Evolutionary conservation across 2,329 filamentous ascomycete species (phyloP).

Genomic region (Ophiostoma montium): DNA sequence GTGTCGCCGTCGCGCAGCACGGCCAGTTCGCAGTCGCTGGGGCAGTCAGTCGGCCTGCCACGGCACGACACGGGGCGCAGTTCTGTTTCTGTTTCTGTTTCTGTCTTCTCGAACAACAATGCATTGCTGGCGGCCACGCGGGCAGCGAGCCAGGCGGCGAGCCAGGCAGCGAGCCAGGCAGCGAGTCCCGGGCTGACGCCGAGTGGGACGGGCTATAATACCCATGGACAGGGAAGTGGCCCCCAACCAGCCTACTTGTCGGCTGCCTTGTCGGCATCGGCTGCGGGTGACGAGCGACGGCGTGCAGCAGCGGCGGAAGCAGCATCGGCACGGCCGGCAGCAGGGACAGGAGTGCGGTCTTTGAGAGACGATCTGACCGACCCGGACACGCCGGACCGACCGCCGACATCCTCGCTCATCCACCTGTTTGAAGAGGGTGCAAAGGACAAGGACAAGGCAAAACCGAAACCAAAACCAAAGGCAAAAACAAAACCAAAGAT

Average conservation of each 20-base stretch:
- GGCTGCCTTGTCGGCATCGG: conserved; percentile 6
- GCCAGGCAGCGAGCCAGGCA: conserved; percentile 29
- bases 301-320: background rate
- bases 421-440: conserved; percentile 53
- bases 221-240: background rate
- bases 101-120: too few species aligned
- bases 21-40: background rate
- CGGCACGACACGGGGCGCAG: conserved; percentile 13
- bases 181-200: conserved; percentile 31
- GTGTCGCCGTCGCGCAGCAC: conserved; percentile 12
- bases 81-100: too few species aligned
- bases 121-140: conserved; percentile 40
- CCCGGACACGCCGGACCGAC: conserved; percentile 41
- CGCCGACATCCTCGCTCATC: conserved; percentile 50
- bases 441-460: conserved; percentile 11
- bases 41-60: background rate
- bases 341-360: background rate
- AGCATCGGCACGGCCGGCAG: conserved; percentile 1
- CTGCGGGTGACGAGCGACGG: conserved; percentile 1
- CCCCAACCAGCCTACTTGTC: conserved; percentile 1
- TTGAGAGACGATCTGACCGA: background rate
- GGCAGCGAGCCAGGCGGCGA: conserved; percentile 37
- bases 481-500: conserved; percentile 11
- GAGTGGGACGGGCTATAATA: conserved; percentile 18
- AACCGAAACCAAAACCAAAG: background rate